phyloP scores from a whole-genome alignment of 192 early-diverging fungal species.

The Ambispora gerdemannii region DNA sequence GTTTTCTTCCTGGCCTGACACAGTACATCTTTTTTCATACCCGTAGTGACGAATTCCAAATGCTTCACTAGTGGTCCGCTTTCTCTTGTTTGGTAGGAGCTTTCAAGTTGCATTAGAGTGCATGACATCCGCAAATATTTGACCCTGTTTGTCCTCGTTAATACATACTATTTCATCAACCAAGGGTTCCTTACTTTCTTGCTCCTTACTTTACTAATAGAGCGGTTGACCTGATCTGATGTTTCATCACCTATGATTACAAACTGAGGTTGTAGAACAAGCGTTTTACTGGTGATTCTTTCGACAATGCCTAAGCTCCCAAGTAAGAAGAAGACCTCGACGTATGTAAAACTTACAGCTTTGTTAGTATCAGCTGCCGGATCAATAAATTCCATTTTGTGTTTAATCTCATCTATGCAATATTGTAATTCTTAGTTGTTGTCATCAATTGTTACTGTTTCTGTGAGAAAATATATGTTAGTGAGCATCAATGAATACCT shows the following conservation, averaged over 20 bases:
- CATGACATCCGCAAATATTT: not conserved
- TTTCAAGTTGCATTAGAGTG: not conserved
- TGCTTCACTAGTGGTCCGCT: not conserved
- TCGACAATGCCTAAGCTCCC: not conserved
- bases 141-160: not conserved
- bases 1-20: too few relatives aligned
- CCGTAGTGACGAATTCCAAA: too few relatives aligned
- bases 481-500: too few relatives aligned
- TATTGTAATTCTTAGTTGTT: not conserved
- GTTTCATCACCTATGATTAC: not conserved
- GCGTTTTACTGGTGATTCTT: not conserved
- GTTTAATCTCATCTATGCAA: not conserved
- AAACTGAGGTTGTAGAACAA: too few relatives aligned
- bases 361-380: not conserved
- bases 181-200: not conserved
- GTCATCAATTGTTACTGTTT: not conserved
- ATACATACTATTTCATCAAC: too few relatives aligned
- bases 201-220: too few relatives aligned
- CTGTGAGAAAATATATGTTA: too few relatives aligned
- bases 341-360: not conserved
- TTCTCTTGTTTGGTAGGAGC: conserved; percentile 2
- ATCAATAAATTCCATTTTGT: not conserved
- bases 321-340: not conserved
- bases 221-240: not conserved
- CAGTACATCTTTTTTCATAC: too few relatives aligned